A percentile compares a stretch with the other conserved stretches of the same genome.
Evolutionary conservation across 73 alveolate species (phyloP).

Genomic region (Paramecium biaurelia): DNA sequence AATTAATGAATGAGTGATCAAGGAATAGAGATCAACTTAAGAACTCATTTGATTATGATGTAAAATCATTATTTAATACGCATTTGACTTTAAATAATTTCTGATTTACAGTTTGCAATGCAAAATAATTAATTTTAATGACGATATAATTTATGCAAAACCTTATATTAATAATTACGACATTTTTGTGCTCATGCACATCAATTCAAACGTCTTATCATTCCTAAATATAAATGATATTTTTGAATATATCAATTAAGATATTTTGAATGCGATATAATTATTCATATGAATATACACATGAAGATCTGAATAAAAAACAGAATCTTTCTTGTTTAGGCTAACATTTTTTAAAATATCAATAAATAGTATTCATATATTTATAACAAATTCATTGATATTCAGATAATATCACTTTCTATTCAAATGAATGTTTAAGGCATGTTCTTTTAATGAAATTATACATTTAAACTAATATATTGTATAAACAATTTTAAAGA

Average conservation of each 20-base stretch:
- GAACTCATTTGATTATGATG: neutral
- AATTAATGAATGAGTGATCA: neutral
- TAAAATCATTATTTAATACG: constrained; percentile 1
- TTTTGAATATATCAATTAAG: no score
- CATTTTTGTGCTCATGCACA: constrained; percentile 13
- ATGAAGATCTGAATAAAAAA: no score
- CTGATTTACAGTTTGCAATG: constrained; percentile 1
- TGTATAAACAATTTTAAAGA: no score
- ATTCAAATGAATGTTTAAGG: neutral
- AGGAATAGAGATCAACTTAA: neutral
- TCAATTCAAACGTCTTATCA: neutral
- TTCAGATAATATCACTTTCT: constrained; percentile 15
- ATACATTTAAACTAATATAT: constrained; percentile 15
- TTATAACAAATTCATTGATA: neutral
- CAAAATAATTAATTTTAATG: neutral
- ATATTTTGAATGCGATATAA: no score
- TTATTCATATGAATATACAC: no score
- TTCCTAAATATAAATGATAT: neutral
- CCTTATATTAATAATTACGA: constrained; percentile 1
- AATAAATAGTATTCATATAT: neutral
- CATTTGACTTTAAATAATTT: constrained; percentile 2
- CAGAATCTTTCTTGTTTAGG: neutral
- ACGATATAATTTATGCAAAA: neutral
- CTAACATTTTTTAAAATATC: no score
- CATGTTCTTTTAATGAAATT: neutral